These are phyloP conservation scores for Xanthoconium separans DNA, from an alignment of 1,284 basidiomycete genomes.

Conservation along the genomic window DNA sequence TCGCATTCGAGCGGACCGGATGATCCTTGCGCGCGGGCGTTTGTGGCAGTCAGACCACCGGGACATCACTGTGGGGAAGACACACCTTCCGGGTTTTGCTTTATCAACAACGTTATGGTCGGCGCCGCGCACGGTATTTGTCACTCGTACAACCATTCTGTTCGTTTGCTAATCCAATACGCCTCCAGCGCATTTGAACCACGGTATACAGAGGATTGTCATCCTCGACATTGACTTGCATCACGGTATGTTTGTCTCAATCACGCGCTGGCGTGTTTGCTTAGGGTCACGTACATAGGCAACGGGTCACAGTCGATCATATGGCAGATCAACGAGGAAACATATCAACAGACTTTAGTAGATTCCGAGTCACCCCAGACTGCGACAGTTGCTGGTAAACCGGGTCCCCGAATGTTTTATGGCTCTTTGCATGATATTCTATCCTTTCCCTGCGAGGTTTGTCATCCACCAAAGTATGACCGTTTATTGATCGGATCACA, in stretches of 20 bases:
- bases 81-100: slow-evolving; percentile 81
- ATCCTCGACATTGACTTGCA: slow-evolving; percentile 95
- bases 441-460: slow-evolving; percentile 90
- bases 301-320: slow-evolving; percentile 78
- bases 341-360: slow-evolving; percentile 60
- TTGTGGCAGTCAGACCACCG: slow-evolving; percentile 84
- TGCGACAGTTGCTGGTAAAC: not conserved
- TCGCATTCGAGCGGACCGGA: not conserved
- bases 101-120: slow-evolving; percentile 91
- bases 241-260: slow-evolving; percentile 55
- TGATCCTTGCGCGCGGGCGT: slow-evolving; percentile 50
- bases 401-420: slow-evolving; percentile 22
- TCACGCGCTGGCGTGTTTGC: not conserved
- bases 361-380: slow-evolving; percentile 56
- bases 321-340: slow-evolving; percentile 88
- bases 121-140: slow-evolving; percentile 83
- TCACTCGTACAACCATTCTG: not conserved
- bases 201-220: slow-evolving; percentile 77
- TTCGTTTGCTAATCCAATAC: not conserved
- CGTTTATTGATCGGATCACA: slow-evolving; percentile 31
- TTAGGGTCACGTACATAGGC: slow-evolving; percentile 43
- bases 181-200: slow-evolving; percentile 69
- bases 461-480: slow-evolving; percentile 1
- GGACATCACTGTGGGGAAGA: slow-evolving; percentile 89
- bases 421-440: slow-evolving; percentile 68